Percentiles rank a stretch among this genome's conserved stretches.
phyloP scores from a whole-genome alignment of 1,139 yeast genomes.

The Candida sojae region DNA sequence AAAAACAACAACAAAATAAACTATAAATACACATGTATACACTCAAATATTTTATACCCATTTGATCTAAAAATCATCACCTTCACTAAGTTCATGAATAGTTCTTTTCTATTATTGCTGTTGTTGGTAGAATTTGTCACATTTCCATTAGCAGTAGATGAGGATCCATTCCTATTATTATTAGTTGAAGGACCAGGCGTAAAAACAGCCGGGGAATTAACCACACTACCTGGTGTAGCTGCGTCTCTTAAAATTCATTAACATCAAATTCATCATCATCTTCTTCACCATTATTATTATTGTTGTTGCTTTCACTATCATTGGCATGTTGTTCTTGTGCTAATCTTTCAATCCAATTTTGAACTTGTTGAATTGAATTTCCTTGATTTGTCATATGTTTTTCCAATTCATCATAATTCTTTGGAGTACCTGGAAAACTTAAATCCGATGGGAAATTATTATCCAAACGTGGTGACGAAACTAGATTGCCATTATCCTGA shows the following conservation, averaged over 20 bases:
- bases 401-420: conserved; percentile 25
- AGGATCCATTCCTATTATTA: background rate
- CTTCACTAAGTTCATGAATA: conserved; percentile 22
- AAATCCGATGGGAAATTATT: conserved; percentile 32
- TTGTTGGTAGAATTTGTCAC: conserved; percentile 1
- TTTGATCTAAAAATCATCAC: conserved; percentile 12
- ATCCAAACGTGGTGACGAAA: conserved; percentile 27
- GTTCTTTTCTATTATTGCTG: conserved; percentile 14
- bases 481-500: conserved; percentile 23
- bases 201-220: conserved; percentile 13
- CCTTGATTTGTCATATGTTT: conserved; percentile 52
- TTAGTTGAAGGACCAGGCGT: conserved; percentile 12
- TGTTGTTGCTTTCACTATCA: conserved; percentile 17
- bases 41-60: background rate
- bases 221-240: conserved; percentile 11
- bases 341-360: conserved; percentile 56
- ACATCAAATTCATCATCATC: conserved; percentile 41
- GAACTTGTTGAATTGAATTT: conserved; percentile 56
- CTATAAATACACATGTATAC: background rate
- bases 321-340: conserved; percentile 35
- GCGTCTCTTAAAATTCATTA: conserved; percentile 33
- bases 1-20: background rate
- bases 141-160: background rate
- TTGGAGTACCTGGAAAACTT: conserved; percentile 18
- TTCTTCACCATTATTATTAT: conserved; percentile 10